A percentile compares a stretch with the other conserved stretches of the same genome.
These are phyloP conservation scores for Diaporthe capsici DNA, from an alignment of 2,329 filamentous ascomycete species.

Conservation along the genomic window DNA sequence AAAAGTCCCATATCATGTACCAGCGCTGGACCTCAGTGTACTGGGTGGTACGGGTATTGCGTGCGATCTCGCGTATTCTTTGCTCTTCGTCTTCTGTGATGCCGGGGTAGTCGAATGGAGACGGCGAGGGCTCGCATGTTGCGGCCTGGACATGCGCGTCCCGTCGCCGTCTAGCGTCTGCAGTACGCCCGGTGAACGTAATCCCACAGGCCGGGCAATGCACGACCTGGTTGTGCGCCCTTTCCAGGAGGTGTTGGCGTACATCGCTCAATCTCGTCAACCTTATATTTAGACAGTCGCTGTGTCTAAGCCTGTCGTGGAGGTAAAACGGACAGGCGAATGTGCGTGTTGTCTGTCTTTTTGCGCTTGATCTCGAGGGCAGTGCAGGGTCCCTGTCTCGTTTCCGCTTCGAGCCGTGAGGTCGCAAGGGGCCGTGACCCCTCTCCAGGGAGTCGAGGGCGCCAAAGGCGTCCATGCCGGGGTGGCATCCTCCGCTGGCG, in stretches of 20 bases:
- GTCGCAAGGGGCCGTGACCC: background rate
- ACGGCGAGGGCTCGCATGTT: background rate
- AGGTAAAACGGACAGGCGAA: slow-evolving; percentile 15
- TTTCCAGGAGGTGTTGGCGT: background rate
- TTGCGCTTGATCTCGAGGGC: background rate
- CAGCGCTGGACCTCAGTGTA: background rate
- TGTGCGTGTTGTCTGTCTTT: background rate
- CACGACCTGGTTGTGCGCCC: slow-evolving; percentile 7
- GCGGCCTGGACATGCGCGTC: background rate
- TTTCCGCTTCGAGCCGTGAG: background rate
- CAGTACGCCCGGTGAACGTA: background rate
- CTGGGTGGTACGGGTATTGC: background rate
- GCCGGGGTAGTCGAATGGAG: background rate
- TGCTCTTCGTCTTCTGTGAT: slow-evolving; percentile 6
- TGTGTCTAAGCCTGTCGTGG: background rate
- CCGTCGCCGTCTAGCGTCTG: background rate
- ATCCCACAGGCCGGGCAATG: slow-evolving; percentile 1
- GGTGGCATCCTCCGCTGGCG: background rate
- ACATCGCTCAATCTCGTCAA: background rate
- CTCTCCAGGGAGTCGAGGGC: background rate
- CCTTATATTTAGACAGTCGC: background rate
- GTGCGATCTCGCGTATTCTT: background rate
- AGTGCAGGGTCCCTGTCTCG: background rate
- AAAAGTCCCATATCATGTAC: slow-evolving; percentile 3
- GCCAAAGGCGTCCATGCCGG: background rate